Conservation (phyloP, 768 basidiomycete genomes). For the Panaeolus cyanescens region DNA sequence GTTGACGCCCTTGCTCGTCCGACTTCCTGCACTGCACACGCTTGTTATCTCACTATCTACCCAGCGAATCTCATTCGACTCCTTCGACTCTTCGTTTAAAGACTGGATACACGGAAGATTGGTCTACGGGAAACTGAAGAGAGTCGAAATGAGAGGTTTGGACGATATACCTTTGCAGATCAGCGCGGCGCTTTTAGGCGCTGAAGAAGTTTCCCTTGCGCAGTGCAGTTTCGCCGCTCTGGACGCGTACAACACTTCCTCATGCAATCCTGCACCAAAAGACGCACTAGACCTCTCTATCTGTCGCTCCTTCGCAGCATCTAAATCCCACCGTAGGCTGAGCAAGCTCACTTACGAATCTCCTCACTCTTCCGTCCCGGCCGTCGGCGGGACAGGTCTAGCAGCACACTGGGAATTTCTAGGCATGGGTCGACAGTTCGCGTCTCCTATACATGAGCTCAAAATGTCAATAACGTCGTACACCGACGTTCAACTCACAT, state of each 20-base stretch:
- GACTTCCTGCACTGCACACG: background rate
- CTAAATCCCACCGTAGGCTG: background rate
- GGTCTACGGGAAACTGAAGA: background rate
- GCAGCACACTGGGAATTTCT: background rate
- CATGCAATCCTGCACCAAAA: too few species aligned
- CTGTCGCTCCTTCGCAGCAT: background rate
- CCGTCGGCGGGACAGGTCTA: background rate
- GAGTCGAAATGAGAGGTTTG: background rate
- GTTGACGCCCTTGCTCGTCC: background rate
- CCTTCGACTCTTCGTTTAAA: background rate
- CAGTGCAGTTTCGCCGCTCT: background rate
- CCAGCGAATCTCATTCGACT: background rate
- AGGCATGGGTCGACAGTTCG: background rate
- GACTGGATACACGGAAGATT: background rate
- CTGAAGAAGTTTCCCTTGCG: background rate
- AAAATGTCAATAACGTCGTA: background rate
- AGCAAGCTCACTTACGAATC: background rate
- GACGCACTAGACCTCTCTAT: background rate
- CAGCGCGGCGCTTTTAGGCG: background rate
- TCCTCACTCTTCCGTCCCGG: background rate
- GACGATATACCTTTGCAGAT: background rate
- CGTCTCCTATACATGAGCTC: background rate
- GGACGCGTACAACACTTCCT: background rate
- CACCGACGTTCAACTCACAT: background rate
- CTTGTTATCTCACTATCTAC: background rate